Evolutionary conservation across 2,329 filamentous ascomycete species (phyloP).

Genomic region (Phaeosphaeriaceae sp.): DNA sequence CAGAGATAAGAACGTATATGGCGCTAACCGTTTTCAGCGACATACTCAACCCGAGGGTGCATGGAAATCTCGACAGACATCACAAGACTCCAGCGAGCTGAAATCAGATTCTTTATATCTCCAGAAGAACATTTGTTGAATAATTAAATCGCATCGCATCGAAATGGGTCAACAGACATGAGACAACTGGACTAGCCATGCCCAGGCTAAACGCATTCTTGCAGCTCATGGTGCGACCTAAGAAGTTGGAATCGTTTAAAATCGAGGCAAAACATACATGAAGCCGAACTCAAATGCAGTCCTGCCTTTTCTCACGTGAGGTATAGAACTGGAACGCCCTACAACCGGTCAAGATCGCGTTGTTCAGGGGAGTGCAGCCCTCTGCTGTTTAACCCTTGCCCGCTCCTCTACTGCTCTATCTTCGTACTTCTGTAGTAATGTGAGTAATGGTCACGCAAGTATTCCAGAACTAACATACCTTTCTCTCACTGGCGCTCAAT

Average conservation of each 20-base stretch:
- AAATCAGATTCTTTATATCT: background rate
- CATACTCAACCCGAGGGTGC: conserved; percentile 3
- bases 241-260: no score
- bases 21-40: conserved; percentile 14
- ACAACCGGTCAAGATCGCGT: background rate
- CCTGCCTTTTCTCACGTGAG: no score
- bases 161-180: background rate
- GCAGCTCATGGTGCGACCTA: background rate
- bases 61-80: background rate
- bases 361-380: background rate
- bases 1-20: conserved; percentile 23
- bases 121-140: background rate
- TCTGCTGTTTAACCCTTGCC: conserved; percentile 24
- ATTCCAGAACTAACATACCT: conserved; percentile 47
- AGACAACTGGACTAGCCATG: no score
- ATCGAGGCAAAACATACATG: background rate
- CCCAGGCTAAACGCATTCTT: background rate
- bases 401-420: conserved; percentile 32
- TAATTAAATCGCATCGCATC: no score
- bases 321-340: no score
- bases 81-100: background rate
- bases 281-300: background rate
- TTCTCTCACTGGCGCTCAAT: conserved; percentile 54
- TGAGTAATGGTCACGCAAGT: conserved; percentile 5
- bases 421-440: conserved; percentile 34